Percentiles rank a stretch among this genome's conserved stretches.
Evolutionary conservation across 148 eudicot species (phyloP).

Genomic region (Silene latifolia): DNA sequence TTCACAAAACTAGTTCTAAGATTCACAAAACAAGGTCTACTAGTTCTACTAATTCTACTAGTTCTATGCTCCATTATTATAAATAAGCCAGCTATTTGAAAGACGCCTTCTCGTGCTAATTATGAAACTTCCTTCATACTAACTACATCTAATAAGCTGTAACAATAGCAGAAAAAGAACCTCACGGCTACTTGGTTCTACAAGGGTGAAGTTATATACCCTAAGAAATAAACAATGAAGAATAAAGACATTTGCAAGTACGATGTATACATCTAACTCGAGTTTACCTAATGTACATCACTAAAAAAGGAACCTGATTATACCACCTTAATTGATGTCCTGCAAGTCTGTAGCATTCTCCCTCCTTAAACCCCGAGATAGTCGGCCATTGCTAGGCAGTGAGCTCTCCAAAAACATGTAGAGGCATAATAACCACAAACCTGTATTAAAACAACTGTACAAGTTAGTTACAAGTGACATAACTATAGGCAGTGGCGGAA

Average conservation of each 20-base stretch:
- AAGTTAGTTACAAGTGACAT: background rate
- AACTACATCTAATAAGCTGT: no score
- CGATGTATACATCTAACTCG: background rate
- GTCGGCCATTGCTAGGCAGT: constrained; percentile 36
- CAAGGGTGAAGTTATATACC: background rate
- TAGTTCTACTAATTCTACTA: no score
- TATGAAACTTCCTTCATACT: no score
- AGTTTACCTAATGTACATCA: constrained; percentile 19
- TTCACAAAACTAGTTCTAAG: no score
- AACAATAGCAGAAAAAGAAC: no score
- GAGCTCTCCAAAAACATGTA: constrained; percentile 68
- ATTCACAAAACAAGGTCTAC: no score
- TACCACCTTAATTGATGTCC: constrained; percentile 35
- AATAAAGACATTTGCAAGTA: background rate
- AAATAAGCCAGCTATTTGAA: no score
- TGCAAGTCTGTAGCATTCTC: constrained; percentile 33
- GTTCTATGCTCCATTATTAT: no score
- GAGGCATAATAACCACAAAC: constrained; percentile 80
- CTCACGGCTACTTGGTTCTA: background rate
- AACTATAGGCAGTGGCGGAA: no score
- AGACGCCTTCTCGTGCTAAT: no score
- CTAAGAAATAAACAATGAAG: background rate
- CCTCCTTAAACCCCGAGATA: constrained; percentile 45
- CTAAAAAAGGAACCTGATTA: background rate
- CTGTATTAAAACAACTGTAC: constrained; percentile 33